Conservation (phyloP, 2,329 filamentous ascomycete genomes). For the Hymenoscyphus infarciens region DNA sequence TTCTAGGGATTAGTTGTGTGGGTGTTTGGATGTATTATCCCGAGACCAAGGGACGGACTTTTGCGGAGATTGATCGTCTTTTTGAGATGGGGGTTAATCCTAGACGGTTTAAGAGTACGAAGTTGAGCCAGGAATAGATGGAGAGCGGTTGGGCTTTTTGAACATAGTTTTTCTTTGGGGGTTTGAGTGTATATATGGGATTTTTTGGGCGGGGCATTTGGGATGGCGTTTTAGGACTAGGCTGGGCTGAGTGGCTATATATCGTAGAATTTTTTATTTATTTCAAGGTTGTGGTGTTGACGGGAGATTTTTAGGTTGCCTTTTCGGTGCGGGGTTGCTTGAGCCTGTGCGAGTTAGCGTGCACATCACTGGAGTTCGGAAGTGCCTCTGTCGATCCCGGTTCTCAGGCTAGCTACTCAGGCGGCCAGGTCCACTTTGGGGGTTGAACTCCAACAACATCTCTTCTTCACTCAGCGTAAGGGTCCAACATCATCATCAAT, state of each 20-base stretch:
- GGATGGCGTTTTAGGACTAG: background rate
- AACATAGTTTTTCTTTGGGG: background rate
- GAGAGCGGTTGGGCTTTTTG: background rate
- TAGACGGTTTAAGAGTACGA: constrained; percentile 22
- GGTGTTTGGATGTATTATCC: constrained; percentile 44
- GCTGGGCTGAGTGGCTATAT: background rate
- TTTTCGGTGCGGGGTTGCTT: background rate
- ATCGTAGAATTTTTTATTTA: background rate
- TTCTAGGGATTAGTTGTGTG: constrained; percentile 38
- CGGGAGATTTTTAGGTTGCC: background rate
- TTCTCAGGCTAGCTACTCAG: too few species aligned
- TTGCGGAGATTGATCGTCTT: constrained; percentile 45
- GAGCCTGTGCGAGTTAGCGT: background rate
- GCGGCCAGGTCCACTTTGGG: too few species aligned
- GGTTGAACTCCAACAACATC: too few species aligned
- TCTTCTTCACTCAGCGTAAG: too few species aligned
- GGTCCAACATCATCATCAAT: too few species aligned
- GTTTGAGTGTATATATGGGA: background rate
- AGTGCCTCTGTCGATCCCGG: too few species aligned
- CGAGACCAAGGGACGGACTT: constrained; percentile 43
- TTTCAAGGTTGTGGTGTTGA: background rate
- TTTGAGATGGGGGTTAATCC: constrained; percentile 39
- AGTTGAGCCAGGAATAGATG: background rate
- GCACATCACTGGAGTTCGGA: background rate
- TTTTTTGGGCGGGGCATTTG: background rate